Percentiles rank a stretch among this genome's conserved stretches.
These are phyloP conservation scores for Mycena rebaudengoi DNA, from an alignment of 768 basidiomycete genomes.

Conservation along the genomic window DNA sequence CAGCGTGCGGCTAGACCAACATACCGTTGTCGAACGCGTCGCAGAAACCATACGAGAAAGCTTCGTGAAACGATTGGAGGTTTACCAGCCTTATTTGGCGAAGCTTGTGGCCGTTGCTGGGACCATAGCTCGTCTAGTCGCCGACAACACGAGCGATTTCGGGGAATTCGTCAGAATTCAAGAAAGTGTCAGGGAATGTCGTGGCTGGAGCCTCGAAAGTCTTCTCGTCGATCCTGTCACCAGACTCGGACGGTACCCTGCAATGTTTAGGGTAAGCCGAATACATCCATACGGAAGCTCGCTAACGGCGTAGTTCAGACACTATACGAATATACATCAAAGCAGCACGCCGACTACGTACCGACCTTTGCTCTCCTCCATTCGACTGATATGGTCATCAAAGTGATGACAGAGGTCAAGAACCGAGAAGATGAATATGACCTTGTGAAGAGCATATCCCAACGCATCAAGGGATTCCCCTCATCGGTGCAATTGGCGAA, in stretches of 20 bases:
- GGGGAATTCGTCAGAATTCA: slow-evolving; percentile 85
- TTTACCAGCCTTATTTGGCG: slow-evolving; percentile 89
- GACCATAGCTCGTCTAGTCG: slow-evolving; percentile 57
- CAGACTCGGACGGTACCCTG: slow-evolving; percentile 74
- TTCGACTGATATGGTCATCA: slow-evolving; percentile 74
- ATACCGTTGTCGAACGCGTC: slow-evolving; percentile 58
- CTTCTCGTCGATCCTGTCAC: slow-evolving; percentile 82
- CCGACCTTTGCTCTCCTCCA: slow-evolving; percentile 71
- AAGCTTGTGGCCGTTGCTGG: slow-evolving; percentile 68
- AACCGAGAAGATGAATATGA: slow-evolving; percentile 87
- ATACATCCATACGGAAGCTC: not conserved
- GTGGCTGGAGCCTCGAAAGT: slow-evolving; percentile 69
- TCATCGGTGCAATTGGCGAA: slow-evolving; percentile 62
- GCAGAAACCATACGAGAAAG: slow-evolving; percentile 61
- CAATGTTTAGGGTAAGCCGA: slow-evolving; percentile 73
- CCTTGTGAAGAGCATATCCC: slow-evolving; percentile 67
- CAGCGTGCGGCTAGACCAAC: slow-evolving; percentile 48
- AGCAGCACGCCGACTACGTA: slow-evolving; percentile 74
- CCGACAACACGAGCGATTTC: slow-evolving; percentile 71
- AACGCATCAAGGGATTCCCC: slow-evolving; percentile 68
- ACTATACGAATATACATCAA: slow-evolving; percentile 74
- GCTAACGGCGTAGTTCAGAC: slow-evolving; percentile 52
- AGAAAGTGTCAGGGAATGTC: slow-evolving; percentile 60
- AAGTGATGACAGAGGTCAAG: slow-evolving; percentile 87
- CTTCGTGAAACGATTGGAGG: slow-evolving; percentile 75